Base-by-base conservation (phyloP, 2,329 filamentous ascomycete genomes). In the Aspergillus niger region DNA sequence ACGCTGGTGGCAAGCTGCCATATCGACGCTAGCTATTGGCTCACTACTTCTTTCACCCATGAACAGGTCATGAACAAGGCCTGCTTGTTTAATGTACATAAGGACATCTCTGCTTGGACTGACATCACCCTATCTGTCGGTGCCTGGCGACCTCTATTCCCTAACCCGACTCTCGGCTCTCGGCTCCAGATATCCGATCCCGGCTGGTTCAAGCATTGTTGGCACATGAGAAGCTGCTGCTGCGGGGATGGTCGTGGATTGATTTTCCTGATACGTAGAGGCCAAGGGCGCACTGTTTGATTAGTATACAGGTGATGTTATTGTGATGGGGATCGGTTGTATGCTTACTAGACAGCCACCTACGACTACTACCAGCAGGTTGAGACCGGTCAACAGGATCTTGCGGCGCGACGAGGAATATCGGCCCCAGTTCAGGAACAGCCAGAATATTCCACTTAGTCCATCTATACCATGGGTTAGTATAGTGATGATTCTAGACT, bases 401-500 rank as follows among this genome's bases (percentile, higher is more conserved):
- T 83, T 84, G 41, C 72, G 72, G 62, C 67, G 72, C 11, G 71
- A 74, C 17, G 72, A 69, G 41, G 77, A 77, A 66, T 71, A 77
- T 6, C 69, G 63, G 0, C 76, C 79, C 49, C 74, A 71, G 65
- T 85, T 80, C 65, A 85, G 74, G 57, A 77, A 76, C 38, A 83
- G 63, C 80, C 80, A 83, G 63, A 82, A 78, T 1, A 77, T 67
- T 5, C 75, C 78, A 4, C 76, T 77, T 2, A 83, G 67, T 1
- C 79, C 79, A 63, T 78, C 70, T 28, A 5, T 17, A 22, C 2
- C 6, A 24, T 28, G 8, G 6, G 36, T 44, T 5, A 43, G 22
- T 38, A 7, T 20, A 44, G 5, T 2, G 41, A 44, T 15, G 41
- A 20, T 2, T 52, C 30, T 22, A 39, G 26, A 32, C 49, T 36